phyloP scores from a whole-genome alignment of 106 monocot genomes.

The Cymbidium sinense region DNA sequence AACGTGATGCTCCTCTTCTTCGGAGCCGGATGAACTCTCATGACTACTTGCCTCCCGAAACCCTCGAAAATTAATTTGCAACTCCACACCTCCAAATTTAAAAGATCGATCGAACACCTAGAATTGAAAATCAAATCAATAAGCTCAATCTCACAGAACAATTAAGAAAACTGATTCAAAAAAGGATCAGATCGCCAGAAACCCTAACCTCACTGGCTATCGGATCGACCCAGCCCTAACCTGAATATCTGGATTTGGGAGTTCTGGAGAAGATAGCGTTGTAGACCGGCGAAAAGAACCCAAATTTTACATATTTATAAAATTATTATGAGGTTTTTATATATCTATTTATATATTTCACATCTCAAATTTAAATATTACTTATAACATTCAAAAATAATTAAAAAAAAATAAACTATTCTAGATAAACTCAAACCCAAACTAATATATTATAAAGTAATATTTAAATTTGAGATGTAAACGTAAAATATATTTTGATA shows the following conservation, averaged over 20 bases:
- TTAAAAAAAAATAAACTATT: too few relatives aligned
- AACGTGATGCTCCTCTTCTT: constrained; percentile 44
- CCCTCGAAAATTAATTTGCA: neutral
- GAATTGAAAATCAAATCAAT: neutral
- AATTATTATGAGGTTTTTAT: too few relatives aligned
- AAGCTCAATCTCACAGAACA: neutral
- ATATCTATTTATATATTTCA: too few relatives aligned
- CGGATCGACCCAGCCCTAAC: neutral
- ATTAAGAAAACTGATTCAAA: neutral
- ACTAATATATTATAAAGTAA: too few relatives aligned
- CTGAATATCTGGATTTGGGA: neutral
- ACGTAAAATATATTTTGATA: too few relatives aligned
- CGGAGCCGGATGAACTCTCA: constrained; percentile 66
- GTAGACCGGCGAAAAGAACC: too few relatives aligned
- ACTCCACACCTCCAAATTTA: too few relatives aligned
- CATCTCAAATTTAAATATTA: too few relatives aligned
- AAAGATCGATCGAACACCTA: neutral
- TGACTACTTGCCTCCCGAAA: constrained; percentile 12
- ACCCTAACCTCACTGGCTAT: neutral
- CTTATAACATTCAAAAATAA: too few relatives aligned
- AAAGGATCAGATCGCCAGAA: neutral
- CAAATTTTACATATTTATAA: too few relatives aligned
- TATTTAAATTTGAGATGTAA: too few relatives aligned
- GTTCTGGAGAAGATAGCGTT: neutral
- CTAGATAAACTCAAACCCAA: too few relatives aligned